Percentiles rank a stretch among this genome's conserved stretches.
Conservation (phyloP, 495 filamentous ascomycete species). For the Astrothelium macrocarpum region DNA sequence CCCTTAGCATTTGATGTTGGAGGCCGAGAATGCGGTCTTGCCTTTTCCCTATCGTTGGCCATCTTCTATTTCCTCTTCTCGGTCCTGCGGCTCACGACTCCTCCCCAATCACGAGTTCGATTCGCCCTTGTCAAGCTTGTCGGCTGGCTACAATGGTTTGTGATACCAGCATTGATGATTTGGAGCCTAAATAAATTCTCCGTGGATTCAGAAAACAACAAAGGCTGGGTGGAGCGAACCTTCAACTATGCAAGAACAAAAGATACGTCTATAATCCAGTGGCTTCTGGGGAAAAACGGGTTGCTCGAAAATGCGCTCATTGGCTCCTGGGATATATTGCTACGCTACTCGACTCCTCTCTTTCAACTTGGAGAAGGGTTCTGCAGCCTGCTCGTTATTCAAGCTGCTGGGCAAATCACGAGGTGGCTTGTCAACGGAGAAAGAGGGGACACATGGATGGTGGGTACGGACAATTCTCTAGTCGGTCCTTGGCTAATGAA, state of each 20-base stretch:
- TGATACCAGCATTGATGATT: conserved; percentile 77
- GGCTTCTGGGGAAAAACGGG: conserved; percentile 75
- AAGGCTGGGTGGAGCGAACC: conserved; percentile 70
- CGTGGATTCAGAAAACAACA: conserved; percentile 62
- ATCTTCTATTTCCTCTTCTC: conserved; percentile 86
- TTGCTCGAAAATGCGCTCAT: conserved; percentile 68
- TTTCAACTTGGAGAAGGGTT: conserved; percentile 95
- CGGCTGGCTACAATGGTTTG: conserved; percentile 66
- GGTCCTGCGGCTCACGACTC: conserved; percentile 66
- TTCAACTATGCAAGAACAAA: conserved; percentile 58
- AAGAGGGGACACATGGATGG: conserved; percentile 94
- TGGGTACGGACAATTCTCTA: conserved; percentile 39
- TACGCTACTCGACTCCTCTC: conserved; percentile 88
- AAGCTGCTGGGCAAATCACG: conserved; percentile 89
- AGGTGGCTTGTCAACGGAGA: conserved; percentile 88
- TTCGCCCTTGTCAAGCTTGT: conserved; percentile 54
- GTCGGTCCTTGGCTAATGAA: conserved; percentile 23
- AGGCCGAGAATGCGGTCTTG: conserved; percentile 84
- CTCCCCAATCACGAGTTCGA: conserved; percentile 65
- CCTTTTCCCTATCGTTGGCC: conserved; percentile 79
- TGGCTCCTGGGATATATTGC: conserved; percentile 77
- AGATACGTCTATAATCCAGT: conserved; percentile 57
- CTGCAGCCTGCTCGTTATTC: conserved; percentile 90
- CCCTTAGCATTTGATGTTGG: conserved; percentile 96
- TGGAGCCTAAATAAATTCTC: conserved; percentile 92